Base-by-base conservation (phyloP, 2,329 filamentous ascomycete genomes). In the Colletotrichum shisoi region DNA sequence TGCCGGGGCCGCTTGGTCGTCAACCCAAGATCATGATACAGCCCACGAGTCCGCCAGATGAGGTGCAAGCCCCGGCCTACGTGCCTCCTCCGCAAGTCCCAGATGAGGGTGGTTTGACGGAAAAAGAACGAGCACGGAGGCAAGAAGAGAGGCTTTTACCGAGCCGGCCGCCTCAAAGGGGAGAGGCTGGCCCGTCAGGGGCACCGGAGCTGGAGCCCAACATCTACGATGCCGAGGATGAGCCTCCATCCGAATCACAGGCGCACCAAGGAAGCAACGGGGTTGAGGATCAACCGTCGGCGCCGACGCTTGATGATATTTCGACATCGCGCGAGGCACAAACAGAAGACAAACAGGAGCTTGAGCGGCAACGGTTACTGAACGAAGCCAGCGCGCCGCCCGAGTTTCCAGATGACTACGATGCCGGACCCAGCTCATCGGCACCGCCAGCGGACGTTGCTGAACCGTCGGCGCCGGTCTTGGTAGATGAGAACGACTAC, bases 101-200 rank as follows among this genome's bases (percentile, higher is more conserved):
- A 12, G 79, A 84, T 13, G 88, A 92, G 62, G 85, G 85, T 67
- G 83, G 81, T 4, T 79, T 93, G 39, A 88, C 90, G 13, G 95
- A 98, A 70, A 97, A 97, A 77, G 90, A 96, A 67, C 88, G 89
- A 56, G 79, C 95, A 66, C 87, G 89, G 53, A 87, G 87, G 66
- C 93, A 92, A 46, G 94, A 97, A 78, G 86, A 90, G 71, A 86
- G 89, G 53, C 80, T 97, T 5, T 79, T 97, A 24, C 94, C 94
- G 2, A 97, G 93, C 73, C 89, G 89, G 72, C 94, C 91, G 15
- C 81, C 91, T 13, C 81, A 65, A 34, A 70, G 66, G 15, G 77
- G 51, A 39, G 67, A 57, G 37, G 80, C 77, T 11, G 76, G 76
- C 0, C 79, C 82, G 11, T 78, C 79, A 6, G 71, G 72, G 1